phyloP scores from a whole-genome alignment of 345 rosid species.

The Laguncularia racemosa region DNA sequence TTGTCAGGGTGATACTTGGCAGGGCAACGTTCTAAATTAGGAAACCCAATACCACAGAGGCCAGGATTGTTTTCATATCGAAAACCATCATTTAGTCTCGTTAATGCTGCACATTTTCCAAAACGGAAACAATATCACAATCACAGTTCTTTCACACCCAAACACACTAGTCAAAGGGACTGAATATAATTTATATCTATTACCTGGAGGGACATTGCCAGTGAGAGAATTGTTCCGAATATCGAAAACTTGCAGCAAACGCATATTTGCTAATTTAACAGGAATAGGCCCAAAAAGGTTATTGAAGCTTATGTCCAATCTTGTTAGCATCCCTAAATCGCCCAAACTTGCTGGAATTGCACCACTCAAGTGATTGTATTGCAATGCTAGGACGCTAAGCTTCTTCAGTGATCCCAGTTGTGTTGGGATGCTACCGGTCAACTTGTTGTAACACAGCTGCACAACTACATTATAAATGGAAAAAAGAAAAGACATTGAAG shows the following conservation, averaged over 20 bases:
- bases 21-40: conserved; percentile 42
- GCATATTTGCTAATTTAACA: conserved; percentile 49
- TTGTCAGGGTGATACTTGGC: conserved; percentile 32
- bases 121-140: conserved; percentile 5
- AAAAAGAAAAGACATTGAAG: not conserved
- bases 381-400: conserved; percentile 72
- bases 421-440: conserved; percentile 73
- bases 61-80: conserved; percentile 65
- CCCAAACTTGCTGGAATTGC: conserved; percentile 97
- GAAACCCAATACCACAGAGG: conserved; percentile 73
- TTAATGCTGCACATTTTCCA: conserved; percentile 42
- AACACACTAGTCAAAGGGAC: not conserved
- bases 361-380: conserved; percentile 68
- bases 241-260: conserved; percentile 58
- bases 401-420: conserved; percentile 65
- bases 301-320: conserved; percentile 89
- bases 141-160: not conserved
- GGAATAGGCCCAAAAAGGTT: conserved; percentile 82
- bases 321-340: conserved; percentile 39
- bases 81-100: conserved; percentile 61
- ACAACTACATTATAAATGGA: conserved; percentile 37
- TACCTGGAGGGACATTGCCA: conserved; percentile 83
- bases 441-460: conserved; percentile 81
- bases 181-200: not conserved
- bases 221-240: conserved; percentile 81